Evolutionary conservation across 768 basidiomycete species (phyloP).

Genomic region (Udeniomyces megalosporus): DNA sequence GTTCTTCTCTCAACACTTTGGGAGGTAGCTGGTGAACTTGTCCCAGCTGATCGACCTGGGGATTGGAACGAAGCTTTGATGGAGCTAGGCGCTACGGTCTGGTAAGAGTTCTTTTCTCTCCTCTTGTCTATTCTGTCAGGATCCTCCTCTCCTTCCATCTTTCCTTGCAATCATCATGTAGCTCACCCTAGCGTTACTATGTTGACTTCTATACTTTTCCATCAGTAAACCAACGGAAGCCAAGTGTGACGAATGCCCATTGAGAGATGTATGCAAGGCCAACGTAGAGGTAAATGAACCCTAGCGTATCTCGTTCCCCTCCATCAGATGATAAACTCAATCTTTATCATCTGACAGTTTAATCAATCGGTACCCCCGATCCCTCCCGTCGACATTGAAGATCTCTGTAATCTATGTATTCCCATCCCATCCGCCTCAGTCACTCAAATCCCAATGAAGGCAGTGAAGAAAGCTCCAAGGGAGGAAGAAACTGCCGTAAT

Average conservation of each 20-base stretch:
- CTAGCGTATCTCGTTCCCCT: no score
- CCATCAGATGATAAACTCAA: background rate
- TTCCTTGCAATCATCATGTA: no score
- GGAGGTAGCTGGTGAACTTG: background rate
- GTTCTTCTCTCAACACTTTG: background rate
- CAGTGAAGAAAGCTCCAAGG: conserved; percentile 6
- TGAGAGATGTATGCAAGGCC: background rate
- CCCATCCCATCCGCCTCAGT: conserved; percentile 1
- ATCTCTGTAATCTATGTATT: conserved; percentile 9
- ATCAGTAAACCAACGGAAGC: conserved; percentile 12
- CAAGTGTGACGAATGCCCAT: conserved; percentile 10
- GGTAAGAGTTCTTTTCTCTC: no score
- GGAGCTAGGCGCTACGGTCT: conserved; percentile 15
- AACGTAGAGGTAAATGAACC: background rate
- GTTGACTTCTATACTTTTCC: no score
- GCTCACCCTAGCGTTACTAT: no score
- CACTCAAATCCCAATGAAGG: conserved; percentile 8
- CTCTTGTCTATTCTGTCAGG: no score
- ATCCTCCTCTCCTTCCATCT: no score
- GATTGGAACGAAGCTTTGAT: conserved; percentile 15
- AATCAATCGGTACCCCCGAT: background rate
- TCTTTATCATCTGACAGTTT: background rate
- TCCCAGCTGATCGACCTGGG: background rate
- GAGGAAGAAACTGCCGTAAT: conserved; percentile 2
- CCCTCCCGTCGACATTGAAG: conserved; percentile 9